These are phyloP conservation scores for Suillus cothurnatus DNA, from an alignment of 768 basidiomycete genomes.

Conservation along the genomic window DNA sequence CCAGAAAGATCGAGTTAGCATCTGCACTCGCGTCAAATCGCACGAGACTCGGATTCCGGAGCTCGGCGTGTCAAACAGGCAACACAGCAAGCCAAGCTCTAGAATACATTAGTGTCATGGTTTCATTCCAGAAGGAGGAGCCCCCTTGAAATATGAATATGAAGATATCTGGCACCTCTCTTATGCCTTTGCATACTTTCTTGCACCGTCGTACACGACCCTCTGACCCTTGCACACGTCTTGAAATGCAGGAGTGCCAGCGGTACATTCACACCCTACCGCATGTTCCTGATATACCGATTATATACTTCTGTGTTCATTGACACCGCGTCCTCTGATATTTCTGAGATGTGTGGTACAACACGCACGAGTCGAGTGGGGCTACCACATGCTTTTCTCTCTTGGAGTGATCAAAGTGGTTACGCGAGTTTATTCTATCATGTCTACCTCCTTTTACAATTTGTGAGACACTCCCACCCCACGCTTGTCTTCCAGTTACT, in stretches of 20 bases:
- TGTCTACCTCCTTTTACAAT: background rate
- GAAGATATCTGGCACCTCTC: background rate
- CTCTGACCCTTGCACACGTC: background rate
- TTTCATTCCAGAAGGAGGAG: no score
- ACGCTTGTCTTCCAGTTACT: background rate
- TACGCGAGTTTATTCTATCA: background rate
- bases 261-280: background rate
- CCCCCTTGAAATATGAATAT: background rate
- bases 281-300: background rate
- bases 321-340: background rate
- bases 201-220: background rate
- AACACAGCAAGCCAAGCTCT: no score
- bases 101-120: no score
- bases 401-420: background rate
- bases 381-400: background rate
- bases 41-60: background rate
- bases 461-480: background rate
- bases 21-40: background rate
- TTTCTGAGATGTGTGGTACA: background rate
- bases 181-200: background rate
- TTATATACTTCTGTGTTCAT: background rate
- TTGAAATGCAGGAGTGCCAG: background rate
- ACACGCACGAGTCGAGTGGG: background rate
- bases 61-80: no score
- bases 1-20: no score